phyloP scores from a whole-genome alignment of 306 rosid species.

The Cajanus cajan region DNA sequence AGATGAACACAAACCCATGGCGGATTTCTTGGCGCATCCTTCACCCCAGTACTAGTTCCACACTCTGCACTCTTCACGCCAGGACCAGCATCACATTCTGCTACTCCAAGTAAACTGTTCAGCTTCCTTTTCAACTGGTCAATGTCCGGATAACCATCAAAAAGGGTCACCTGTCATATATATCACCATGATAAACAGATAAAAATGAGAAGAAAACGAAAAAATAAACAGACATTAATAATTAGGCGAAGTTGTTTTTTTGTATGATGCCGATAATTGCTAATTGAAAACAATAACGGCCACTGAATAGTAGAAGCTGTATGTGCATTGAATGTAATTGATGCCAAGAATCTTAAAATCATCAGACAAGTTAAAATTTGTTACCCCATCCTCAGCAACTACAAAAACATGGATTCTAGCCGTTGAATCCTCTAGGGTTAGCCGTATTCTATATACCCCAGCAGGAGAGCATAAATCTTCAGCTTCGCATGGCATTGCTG shows the following conservation, averaged over 20 bases:
- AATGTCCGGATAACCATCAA: conserved; percentile 41
- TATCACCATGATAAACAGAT: neutral
- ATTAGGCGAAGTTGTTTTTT: neutral
- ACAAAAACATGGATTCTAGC: conserved; percentile 70
- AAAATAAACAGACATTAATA: neutral
- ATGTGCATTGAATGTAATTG: neutral
- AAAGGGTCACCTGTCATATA: conserved; percentile 48
- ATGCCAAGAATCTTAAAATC: neutral
- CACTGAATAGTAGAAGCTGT: neutral
- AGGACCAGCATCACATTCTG: neutral
- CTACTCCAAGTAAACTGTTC: conserved; percentile 53
- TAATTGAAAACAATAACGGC: neutral
- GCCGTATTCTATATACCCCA: conserved; percentile 46
- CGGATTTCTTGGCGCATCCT: conserved; percentile 51
- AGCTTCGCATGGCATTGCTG: conserved; percentile 48
- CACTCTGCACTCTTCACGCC: neutral
- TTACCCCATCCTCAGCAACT: conserved; percentile 64
- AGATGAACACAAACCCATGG: conserved; percentile 72
- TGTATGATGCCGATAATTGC: neutral
- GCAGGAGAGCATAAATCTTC: conserved; percentile 28
- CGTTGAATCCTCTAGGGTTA: conserved; percentile 78
- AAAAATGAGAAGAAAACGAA: neutral
- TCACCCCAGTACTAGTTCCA: neutral
- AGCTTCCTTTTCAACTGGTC: conserved; percentile 38
- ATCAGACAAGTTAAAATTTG: neutral